These are phyloP conservation scores for Spathaspora girioi DNA, from an alignment of 805 yeast genomes.

Conservation along the genomic window DNA sequence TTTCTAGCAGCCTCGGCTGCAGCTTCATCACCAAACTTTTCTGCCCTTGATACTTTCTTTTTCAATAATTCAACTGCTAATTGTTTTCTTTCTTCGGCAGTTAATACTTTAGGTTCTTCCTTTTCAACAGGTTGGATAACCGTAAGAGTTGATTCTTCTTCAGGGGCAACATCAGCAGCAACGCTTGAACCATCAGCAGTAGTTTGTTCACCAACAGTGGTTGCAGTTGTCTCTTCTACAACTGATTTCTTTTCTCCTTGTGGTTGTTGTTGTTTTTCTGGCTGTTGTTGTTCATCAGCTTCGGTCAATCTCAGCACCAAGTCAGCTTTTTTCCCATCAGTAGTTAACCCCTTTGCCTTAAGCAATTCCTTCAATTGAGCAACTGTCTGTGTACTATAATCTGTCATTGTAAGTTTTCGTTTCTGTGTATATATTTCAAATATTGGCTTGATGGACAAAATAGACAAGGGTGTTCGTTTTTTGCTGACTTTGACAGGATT, in stretches of 20 bases:
- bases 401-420: slow-evolving; percentile 34
- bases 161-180: slow-evolving; percentile 8
- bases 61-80: slow-evolving; percentile 64
- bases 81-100: slow-evolving; percentile 69
- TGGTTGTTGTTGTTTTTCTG: slow-evolving; percentile 6
- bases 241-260: slow-evolving; percentile 2
- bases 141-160: slow-evolving; percentile 11
- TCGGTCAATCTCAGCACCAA: slow-evolving; percentile 62
- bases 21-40: slow-evolving; percentile 73
- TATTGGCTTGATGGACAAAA: neutral
- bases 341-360: slow-evolving; percentile 61
- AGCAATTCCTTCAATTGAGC: slow-evolving; percentile 79
- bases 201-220: slow-evolving; percentile 8
- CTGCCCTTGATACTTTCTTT: slow-evolving; percentile 67
- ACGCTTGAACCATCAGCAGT: slow-evolving; percentile 9
- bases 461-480: neutral
- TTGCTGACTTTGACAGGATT: neutral
- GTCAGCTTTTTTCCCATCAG: slow-evolving; percentile 79
- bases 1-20: slow-evolving; percentile 52
- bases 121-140: slow-evolving; percentile 13
- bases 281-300: slow-evolving; percentile 31
- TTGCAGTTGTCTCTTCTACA: slow-evolving; percentile 6
- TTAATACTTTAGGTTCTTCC: slow-evolving; percentile 32
- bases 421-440: neutral
- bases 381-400: slow-evolving; percentile 67